phyloP scores from a whole-genome alignment of 768 basidiomycete genomes.

The Lentinus tigrinus region DNA sequence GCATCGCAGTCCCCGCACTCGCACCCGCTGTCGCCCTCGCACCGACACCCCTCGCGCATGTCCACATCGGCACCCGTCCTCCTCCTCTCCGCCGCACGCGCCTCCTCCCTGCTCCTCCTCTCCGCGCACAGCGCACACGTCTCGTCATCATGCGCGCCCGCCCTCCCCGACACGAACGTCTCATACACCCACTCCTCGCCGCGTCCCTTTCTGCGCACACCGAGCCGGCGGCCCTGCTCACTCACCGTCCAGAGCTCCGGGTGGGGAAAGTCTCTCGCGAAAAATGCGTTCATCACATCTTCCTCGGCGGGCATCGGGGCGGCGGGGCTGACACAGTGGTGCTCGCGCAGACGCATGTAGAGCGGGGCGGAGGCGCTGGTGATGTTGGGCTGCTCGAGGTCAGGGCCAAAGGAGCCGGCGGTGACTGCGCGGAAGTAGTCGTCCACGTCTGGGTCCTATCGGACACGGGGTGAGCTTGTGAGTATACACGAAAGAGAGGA shows the following conservation, averaged over 20 bases:
- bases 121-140: conserved; percentile 30
- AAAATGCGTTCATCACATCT: conserved; percentile 43
- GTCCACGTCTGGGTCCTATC: conserved; percentile 18
- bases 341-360: conserved; percentile 60
- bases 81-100: not conserved
- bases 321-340: conserved; percentile 44
- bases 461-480: not conserved
- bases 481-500: not conserved
- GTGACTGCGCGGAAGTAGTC: conserved; percentile 28
- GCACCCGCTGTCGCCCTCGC: not conserved
- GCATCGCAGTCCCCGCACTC: not conserved
- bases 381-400: conserved; percentile 10
- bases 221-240: not conserved
- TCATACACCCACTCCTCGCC: conserved; percentile 33
- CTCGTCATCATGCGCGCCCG: conserved; percentile 43
- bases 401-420: conserved; percentile 21
- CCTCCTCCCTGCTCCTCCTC: conserved; percentile 2
- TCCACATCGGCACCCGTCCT: conserved; percentile 4
- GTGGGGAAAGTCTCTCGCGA: conserved; percentile 19
- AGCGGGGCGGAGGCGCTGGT: conserved; percentile 45
- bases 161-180: conserved; percentile 37
- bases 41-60: not conserved
- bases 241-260: not conserved
- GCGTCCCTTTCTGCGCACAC: not conserved
- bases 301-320: conserved; percentile 32